Percentiles rank a stretch among this genome's conserved stretches.
Conservation (phyloP, 495 filamentous ascomycete species). For the Mytilinidion resinicola region DNA sequence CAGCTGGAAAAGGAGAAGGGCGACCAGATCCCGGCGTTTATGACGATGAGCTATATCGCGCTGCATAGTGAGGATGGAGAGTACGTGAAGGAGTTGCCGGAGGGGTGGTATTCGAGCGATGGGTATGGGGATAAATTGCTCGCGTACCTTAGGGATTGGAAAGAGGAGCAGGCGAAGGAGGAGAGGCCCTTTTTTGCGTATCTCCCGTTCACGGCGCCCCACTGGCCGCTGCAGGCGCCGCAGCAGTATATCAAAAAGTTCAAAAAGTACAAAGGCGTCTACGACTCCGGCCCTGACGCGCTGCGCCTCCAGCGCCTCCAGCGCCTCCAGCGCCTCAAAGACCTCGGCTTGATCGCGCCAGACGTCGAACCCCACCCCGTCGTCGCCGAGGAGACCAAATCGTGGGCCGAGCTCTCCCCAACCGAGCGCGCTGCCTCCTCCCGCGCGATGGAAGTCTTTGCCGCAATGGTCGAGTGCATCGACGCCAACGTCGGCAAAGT, state of each 20-base stretch:
- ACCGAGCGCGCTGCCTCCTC: constrained; percentile 49
- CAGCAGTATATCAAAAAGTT: constrained; percentile 35
- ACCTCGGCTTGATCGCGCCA: constrained; percentile 34
- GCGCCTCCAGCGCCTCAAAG: constrained; percentile 35
- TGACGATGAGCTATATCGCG: constrained; percentile 40
- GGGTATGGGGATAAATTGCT: constrained; percentile 39
- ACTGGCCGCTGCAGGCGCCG: constrained; percentile 43
- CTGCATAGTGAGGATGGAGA: constrained; percentile 55
- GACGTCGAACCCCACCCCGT: constrained; percentile 41
- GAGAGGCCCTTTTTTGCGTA: constrained; percentile 43
- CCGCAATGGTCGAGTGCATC: constrained; percentile 59
- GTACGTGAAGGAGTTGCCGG: constrained; percentile 41
- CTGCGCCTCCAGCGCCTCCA: constrained; percentile 31
- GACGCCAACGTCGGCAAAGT: constrained; percentile 57
- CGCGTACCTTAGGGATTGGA: constrained; percentile 43
- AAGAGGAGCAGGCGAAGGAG: constrained; percentile 33
- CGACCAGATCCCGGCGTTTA: constrained; percentile 32
- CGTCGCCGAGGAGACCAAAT: constrained; percentile 47
- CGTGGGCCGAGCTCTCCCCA: constrained; percentile 46
- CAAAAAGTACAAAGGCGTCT: constrained; percentile 38
- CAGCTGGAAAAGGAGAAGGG: constrained; percentile 32
- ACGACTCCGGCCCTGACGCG: constrained; percentile 41
- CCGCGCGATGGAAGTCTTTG: constrained; percentile 56
- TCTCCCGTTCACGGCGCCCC: constrained; percentile 41
- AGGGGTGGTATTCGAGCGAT: constrained; percentile 40